phyloP scores from a whole-genome alignment of 257 asterid species.

The Solanum corneliomulleri region DNA sequence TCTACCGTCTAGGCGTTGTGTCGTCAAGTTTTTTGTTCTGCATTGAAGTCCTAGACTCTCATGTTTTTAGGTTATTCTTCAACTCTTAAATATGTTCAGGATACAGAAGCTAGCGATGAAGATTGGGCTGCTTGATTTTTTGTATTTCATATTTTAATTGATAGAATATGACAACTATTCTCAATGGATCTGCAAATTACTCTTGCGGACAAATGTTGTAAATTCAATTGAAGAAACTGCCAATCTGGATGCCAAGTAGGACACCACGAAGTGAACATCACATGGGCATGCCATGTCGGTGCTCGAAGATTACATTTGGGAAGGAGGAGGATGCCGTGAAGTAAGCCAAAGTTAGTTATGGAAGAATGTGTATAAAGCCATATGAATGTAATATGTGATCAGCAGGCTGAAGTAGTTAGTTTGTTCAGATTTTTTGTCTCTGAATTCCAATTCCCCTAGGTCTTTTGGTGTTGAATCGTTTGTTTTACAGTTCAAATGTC shows the following conservation, averaged over 20 bases:
- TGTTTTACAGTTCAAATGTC: neutral
- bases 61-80: neutral
- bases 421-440: neutral
- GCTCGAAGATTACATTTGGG: neutral
- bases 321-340: neutral
- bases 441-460: neutral
- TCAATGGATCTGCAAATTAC: neutral
- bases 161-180: neutral
- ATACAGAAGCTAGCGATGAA: slow-evolving; percentile 48
- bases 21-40: neutral
- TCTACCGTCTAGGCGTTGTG: neutral
- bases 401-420: neutral
- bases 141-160: neutral
- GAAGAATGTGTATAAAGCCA: neutral
- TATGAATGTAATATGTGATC: neutral
- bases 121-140: slow-evolving; percentile 42
- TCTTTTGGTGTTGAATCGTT: neutral
- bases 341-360: neutral
- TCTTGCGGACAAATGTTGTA: neutral
- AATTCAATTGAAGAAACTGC: neutral
- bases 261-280: neutral
- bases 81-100: slow-evolving; percentile 16
- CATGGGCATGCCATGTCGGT: neutral
- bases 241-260: neutral
- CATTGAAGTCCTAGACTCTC: neutral